Evolutionary conservation across 306 rosid species (phyloP), one percentile per base, ranked within the genome.

Genomic region (Carpinus fangiana): DNA sequence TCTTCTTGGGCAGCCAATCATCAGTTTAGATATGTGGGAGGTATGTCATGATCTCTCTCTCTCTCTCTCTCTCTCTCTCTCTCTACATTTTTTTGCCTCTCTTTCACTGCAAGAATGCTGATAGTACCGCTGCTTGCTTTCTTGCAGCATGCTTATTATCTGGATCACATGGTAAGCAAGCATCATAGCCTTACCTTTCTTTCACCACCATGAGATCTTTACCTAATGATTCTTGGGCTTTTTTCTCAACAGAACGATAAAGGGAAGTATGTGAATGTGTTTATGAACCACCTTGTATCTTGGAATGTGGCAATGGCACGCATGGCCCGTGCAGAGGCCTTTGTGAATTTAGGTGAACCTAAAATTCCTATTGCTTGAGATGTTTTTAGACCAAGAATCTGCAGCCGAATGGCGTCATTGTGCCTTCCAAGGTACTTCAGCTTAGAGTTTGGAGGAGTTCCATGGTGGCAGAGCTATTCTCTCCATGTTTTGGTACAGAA

Each of bases 21-120:
- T 95, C 82, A 87, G 91, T 87, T 86, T 95, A 95, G 99, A 95
- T 70, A 65, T 91, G 83, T 95, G 98, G 99, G 99, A 95, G 98
- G 98, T 94, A 76, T 72, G 84, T 55, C 68, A 73, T 74, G 21
- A 43, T 16, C 76, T 67, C 76, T 84, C 74, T 76, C 79, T 79
- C 75, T 52, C 73, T 76, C 81, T n/a, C n/a, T n/a, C n/a, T 76
- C 64, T 70, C 57, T 11, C 55, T 20, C 46, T n/a, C 28, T 70
- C 55, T 38, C 31, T 41, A 41, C 50, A 18, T 4, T 64, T 14
- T 7, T 17, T 16, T 7, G 11, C 7, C 4, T 10, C 8, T 71
- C 34, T 65, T n/a, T 36, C 47, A 69, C 36, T 56, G 53, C 77
- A 46, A 83, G 74, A 23, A 23, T 70, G 51, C 89, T 88, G 78